phyloP scores from a whole-genome alignment of 2,329 filamentous ascomycete species.

The Ciborinia camelliae region DNA sequence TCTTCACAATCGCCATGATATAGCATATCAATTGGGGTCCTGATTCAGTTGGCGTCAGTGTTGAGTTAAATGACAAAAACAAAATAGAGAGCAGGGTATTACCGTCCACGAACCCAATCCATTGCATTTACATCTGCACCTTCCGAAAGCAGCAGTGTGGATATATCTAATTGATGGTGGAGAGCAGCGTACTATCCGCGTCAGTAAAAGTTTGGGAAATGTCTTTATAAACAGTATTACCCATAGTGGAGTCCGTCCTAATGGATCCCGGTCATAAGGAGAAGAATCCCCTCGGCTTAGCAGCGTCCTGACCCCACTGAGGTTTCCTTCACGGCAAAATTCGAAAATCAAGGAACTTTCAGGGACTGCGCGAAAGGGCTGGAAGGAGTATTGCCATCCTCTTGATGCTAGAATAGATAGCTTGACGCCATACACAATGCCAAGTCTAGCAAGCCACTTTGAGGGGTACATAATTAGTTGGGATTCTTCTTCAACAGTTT shows the following conservation, averaged over 20 bases:
- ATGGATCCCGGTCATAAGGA: not conserved
- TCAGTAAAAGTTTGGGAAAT: no score
- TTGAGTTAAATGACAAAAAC: not conserved
- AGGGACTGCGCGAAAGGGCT: not conserved
- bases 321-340: not conserved
- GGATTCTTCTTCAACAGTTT: not conserved
- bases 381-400: not conserved
- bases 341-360: not conserved
- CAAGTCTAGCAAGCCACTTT: not conserved
- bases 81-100: no score
- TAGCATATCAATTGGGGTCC: not conserved
- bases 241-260: not conserved
- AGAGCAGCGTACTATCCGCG: not conserved
- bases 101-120: not conserved
- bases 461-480: not conserved
- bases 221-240: not conserved
- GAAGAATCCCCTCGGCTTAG: not conserved
- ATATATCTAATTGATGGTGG: not conserved
- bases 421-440: not conserved
- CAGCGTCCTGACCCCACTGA: not conserved
- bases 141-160: not conserved
- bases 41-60: not conserved
- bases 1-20: not conserved
- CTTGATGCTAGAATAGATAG: not conserved
- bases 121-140: not conserved